Percentiles rank a stretch among this genome's conserved stretches.
Conservation (phyloP, 495 filamentous ascomycete species). For the Tirmania nivea region DNA sequence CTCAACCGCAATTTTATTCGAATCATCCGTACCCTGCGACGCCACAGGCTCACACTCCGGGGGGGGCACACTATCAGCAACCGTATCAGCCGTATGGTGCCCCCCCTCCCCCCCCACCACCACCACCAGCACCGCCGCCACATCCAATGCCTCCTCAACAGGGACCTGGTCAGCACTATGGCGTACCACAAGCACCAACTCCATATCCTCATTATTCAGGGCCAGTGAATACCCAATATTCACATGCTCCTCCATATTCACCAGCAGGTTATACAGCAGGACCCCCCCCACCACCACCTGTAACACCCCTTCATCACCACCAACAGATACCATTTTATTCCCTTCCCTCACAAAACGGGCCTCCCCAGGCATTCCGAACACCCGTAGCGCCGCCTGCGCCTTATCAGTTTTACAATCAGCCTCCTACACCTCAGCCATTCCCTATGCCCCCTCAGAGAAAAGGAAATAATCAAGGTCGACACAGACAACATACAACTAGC, state of each 20-base stretch:
- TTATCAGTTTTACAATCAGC: no score
- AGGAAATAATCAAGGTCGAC: no score
- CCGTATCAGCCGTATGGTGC: slow-evolving; percentile 9
- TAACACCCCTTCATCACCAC: slow-evolving; percentile 18
- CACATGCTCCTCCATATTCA: not conserved
- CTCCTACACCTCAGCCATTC: no score
- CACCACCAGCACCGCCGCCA: slow-evolving; percentile 7
- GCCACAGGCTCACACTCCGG: slow-evolving; percentile 7
- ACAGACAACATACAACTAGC: no score
- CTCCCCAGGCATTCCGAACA: no score
- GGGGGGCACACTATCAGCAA: slow-evolving; percentile 12
- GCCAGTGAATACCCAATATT: no score
- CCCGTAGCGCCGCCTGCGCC: no score
- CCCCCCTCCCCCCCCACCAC: slow-evolving; percentile 6
- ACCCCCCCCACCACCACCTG: slow-evolving; percentile 15
- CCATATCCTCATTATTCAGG: no score
- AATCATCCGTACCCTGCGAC: slow-evolving; percentile 4
- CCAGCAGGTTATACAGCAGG: slow-evolving; percentile 10
- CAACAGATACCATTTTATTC: slow-evolving; percentile 15
- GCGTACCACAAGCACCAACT: slow-evolving; percentile 20
- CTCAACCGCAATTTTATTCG: slow-evolving; percentile 11
- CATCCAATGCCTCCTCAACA: slow-evolving; percentile 9
- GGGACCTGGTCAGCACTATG: slow-evolving; percentile 22
- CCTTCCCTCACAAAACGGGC: slow-evolving; percentile 2
- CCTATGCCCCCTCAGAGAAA: no score